Evolutionary conservation across 306 rosid genomes (phyloP), one percentile per base, ranked within the genome.

Genomic region (Dalbergia oliveri): DNA sequence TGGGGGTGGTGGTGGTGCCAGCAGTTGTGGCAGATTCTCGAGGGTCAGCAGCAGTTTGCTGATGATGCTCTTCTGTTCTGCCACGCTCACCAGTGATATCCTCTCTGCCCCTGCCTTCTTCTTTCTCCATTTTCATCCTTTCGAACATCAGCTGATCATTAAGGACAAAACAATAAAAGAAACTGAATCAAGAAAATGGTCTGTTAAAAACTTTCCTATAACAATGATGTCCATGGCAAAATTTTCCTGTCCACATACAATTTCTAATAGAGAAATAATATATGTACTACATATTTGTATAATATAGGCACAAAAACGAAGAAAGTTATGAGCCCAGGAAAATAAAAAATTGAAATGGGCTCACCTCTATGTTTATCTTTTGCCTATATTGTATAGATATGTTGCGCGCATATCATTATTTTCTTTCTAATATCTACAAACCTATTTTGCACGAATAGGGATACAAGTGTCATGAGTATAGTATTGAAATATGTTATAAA

Each of bases 81-180:
- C 62, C 14, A 7, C 76, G 58, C 1, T 80, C 70, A 5, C 31
- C 21, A 16, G 49, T 53, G 1, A 80, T 8, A 26, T 84, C 86
- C 11, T 79, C 89, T 53, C 85, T 85, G 59, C 87, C 97, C 83
- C 92, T 81, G 61, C 96, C 97, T 81, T 91, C 97, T 70, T 94
- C 98, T 54, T 90, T 94, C 72, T 90, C 96, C 50, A 85, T 37
- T 76, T 83, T 94, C 83, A 89, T 82, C 79, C 84, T 89, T 76
- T 94, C 97, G 18, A 92, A 92, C 94, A 94, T 92, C 54, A 87
- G 79, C 97, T 93, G 72, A 35, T 66, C 19, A 31, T 31, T 4
- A 2, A 54, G 14, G 57, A 59, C 4, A 23, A 14, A 60, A 5
- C 16, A 47, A 19, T 5, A 59, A 72, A 26, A 26, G 31, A 26